Evolutionary conservation across 164 flowering plant genomes (phyloP), one percentile per base, ranked within the genome.

Genomic region (Aristolochia californica): DNA sequence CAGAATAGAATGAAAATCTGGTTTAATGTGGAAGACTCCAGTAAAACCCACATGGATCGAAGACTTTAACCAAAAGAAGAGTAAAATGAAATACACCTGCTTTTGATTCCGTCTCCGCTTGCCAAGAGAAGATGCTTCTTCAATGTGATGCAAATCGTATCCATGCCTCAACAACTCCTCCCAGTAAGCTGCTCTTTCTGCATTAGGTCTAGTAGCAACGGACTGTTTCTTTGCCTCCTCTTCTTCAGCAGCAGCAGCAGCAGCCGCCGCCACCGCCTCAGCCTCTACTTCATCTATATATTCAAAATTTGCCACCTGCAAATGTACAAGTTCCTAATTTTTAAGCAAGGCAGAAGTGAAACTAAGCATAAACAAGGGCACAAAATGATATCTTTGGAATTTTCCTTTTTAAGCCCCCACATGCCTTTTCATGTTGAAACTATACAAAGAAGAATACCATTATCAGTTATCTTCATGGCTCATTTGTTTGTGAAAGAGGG

Each of bases 221-320:
- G 84, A 59, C 7, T 77, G 73, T 61, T 58, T 75, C 55, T 65
- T 72, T 47, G 73, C 76, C 67, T 83, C 97, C 59, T 68, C 87
- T 68, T 78, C 81, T 43, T 78, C 80, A 44, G 66, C 77, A 45
- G 85, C 78, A 14, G n/a, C 54, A 17, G 66, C 55, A 56, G 53
- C 62, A 45, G 85, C 78, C 2, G 50, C 50, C 3, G 54, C 54
- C 22, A 27, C 54, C 13, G 54, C 54, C 8, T 59, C 54, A 56
- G 53, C 62, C 45, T 75, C 82, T 77, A 54, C 81, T 74, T 87
- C 95, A 30, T 87, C 99, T 56, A 85, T 78, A 64, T 84, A 93
- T 67, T 87, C 94, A 78, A 93, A 93, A 79, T 93, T 89, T 57
- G 99, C 99, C 38, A 93, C 99, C 99, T 93, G 62, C 18, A 72